Percentiles rank a stretch among this genome's conserved stretches.
Conservation (phyloP, 2,329 filamentous ascomycete genomes). For the Intubia oerlemansii region DNA sequence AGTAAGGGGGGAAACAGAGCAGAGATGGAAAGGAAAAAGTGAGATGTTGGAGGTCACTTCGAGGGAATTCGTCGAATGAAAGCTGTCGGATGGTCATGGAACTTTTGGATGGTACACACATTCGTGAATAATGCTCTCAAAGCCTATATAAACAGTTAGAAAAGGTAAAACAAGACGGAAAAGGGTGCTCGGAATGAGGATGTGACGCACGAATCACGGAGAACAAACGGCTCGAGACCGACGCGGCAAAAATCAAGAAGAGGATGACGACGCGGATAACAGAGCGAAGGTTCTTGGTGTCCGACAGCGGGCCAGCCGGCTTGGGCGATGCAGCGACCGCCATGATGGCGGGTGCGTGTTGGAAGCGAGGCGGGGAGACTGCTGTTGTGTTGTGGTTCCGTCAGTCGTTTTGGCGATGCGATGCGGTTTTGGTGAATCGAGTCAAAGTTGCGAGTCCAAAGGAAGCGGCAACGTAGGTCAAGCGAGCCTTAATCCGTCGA, state of each 20-base stretch:
- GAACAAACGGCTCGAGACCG: slow-evolving; percentile 85
- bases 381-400: too few relatives aligned
- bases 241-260: slow-evolving; percentile 72
- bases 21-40: neutral
- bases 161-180: too few relatives aligned
- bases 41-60: slow-evolving; percentile 2
- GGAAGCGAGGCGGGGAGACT: too few relatives aligned
- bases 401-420: too few relatives aligned
- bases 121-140: slow-evolving; percentile 99
- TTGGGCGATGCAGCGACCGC: slow-evolving; percentile 14
- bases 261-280: slow-evolving; percentile 81
- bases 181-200: neutral
- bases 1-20: slow-evolving; percentile 7
- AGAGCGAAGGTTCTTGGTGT: slow-evolving; percentile 61
- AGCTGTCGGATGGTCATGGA: neutral
- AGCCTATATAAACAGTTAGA: slow-evolving; percentile 36
- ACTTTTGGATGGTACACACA: slow-evolving; percentile 41
- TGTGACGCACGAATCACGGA: slow-evolving; percentile 83
- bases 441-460: too few relatives aligned
- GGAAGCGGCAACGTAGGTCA: too few relatives aligned
- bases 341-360: slow-evolving; percentile 22
- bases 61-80: too few relatives aligned
- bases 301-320: slow-evolving; percentile 33
- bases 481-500: too few relatives aligned
- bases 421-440: too few relatives aligned